Base-by-base conservation (phyloP, 305 asterid genomes). In the Fraxinus baroniana region DNA sequence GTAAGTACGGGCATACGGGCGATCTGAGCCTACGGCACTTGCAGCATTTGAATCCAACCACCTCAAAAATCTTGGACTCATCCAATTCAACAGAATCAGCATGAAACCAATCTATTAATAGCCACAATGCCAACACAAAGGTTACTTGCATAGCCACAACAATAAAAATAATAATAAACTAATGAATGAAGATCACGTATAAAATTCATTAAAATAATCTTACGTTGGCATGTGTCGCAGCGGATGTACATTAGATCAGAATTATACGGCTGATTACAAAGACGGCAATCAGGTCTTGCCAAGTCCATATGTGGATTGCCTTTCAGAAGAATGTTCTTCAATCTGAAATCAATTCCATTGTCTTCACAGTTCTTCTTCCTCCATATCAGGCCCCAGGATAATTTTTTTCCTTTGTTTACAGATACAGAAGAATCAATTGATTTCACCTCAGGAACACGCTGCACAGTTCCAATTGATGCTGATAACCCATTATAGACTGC, bases 31-130 rank as follows among this genome's bases (percentile, higher is more conserved):
- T 90, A 17, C 98, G 97, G 82, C 99, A 97, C 86, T 86, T 89
- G 89, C 94, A 91, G 89, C 99, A 97, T 89, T 94, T 95, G 89
- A 91, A 97, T 82, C 99, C 98, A 81, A 79, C 76, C 83, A 95
- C 84, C 15, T 74, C 78, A 64, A 72, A 79, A 68, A 97, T 78
- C 90, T 87, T 90, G n/a, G 96, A 91, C 88, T 97, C 98, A 0
- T 91, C 87, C 86, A 97, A 83, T 84, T 89, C 97, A 70, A 97
- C 82, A 30, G 99, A 90, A 79, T 91, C 99, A 60, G 97, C 98
- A 86, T 97, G 99, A 86, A 77, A 93, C 99, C 99, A 97, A 86
- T 82, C 99, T 97, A 97, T 84, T 79, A 86, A 84, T 60, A 28
- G 55, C 79, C 78, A 86, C 64, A 82, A 85, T 66, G 41, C 64